A percentile compares a stretch with the other conserved stretches of the same genome.
phyloP scores from a whole-genome alignment of 306 rosid genomes.

The Acmispon strigosus region DNA sequence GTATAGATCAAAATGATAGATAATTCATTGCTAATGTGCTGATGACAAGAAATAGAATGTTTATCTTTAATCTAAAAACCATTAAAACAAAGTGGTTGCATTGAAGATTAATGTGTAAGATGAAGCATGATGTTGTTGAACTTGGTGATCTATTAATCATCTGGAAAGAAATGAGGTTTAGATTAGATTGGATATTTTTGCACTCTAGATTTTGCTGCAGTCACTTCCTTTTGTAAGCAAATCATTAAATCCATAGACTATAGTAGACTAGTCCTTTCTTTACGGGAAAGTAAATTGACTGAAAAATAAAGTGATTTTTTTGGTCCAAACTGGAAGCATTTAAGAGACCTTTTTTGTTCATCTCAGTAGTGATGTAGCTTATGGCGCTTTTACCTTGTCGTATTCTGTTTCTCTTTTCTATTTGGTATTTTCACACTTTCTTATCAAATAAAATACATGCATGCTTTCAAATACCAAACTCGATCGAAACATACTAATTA shows the following conservation, averaged over 20 bases:
- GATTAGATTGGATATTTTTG: not conserved
- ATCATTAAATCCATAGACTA: not conserved
- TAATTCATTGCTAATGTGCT: no score
- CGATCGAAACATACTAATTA: no score
- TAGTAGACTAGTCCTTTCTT: conserved; percentile 22
- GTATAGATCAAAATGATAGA: no score
- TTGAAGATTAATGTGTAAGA: no score
- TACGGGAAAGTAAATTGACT: conserved; percentile 8
- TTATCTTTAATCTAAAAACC: no score
- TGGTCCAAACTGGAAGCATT: conserved; percentile 18
- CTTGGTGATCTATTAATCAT: not conserved
- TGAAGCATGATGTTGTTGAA: not conserved
- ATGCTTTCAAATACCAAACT: not conserved
- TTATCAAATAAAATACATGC: not conserved
- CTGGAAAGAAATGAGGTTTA: not conserved
- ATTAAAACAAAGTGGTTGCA: no score
- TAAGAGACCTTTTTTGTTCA: conserved; percentile 8
- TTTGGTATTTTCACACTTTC: not conserved
- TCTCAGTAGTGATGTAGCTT: not conserved
- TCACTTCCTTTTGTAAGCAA: not conserved
- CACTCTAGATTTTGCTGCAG: conserved; percentile 7
- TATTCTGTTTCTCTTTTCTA: conserved; percentile 21
- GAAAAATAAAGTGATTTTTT: conserved; percentile 18
- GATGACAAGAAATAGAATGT: no score
- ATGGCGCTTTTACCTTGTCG: conserved; percentile 37